These are phyloP conservation scores for Gaultheria prostrata DNA, from an alignment of 148 eudicot genomes.

Conservation along the genomic window DNA sequence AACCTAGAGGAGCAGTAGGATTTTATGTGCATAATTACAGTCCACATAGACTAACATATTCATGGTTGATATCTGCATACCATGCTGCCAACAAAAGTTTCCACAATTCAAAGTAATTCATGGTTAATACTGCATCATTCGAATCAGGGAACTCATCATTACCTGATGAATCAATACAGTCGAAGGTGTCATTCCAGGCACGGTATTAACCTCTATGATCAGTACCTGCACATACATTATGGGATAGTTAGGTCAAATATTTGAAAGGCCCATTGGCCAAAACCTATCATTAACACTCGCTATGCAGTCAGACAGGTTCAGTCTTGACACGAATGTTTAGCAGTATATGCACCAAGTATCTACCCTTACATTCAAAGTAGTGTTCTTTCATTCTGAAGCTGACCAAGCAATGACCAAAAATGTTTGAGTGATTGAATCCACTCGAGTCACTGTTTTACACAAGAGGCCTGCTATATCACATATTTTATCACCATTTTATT, in stretches of 20 bases:
- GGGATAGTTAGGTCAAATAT: neutral
- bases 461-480: neutral
- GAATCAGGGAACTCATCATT: slow-evolving; percentile 16
- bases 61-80: slow-evolving; percentile 6
- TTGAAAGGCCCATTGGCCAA: neutral
- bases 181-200: slow-evolving; percentile 97
- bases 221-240: slow-evolving; percentile 50
- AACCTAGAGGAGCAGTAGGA: neutral
- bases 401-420: neutral
- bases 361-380: neutral
- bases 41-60: neutral
- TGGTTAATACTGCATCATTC: neutral
- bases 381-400: neutral
- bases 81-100: neutral
- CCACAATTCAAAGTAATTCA: neutral
- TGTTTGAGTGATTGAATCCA: neutral
- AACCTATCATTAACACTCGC: neutral
- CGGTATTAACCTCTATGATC: slow-evolving; percentile 87
- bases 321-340: neutral
- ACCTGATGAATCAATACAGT: slow-evolving; percentile 96
- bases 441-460: neutral
- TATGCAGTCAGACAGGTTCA: neutral
- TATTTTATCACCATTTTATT: neutral
- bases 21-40: neutral
- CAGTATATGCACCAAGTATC: neutral